phyloP scores from a whole-genome alignment of 2,329 filamentous ascomycete genomes.

The Calonectria hongkongensis region DNA sequence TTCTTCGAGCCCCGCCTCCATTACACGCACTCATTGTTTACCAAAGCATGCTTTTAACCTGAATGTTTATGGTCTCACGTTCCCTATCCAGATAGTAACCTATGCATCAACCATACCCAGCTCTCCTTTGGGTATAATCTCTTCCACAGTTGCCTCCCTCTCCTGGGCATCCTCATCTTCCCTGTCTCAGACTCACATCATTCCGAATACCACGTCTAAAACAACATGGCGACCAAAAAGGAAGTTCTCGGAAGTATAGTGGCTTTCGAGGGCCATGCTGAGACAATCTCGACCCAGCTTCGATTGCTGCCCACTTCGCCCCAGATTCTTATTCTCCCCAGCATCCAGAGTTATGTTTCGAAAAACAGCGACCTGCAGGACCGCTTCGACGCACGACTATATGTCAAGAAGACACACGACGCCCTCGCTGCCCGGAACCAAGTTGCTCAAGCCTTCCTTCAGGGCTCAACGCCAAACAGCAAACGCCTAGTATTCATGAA shows the following conservation, averaged over 20 bases:
- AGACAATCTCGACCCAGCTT: constrained; percentile 75
- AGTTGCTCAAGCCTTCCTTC: constrained; percentile 71
- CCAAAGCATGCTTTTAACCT: constrained; percentile 40
- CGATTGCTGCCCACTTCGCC: constrained; percentile 75
- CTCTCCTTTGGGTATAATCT: constrained; percentile 41
- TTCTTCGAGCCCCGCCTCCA: constrained; percentile 31
- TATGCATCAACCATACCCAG: constrained; percentile 39
- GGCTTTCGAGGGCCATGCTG: constrained; percentile 75
- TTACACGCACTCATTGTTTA: constrained; percentile 21
- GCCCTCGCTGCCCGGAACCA: constrained; percentile 68
- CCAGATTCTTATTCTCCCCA: constrained; percentile 75
- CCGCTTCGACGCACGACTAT: constrained; percentile 57
- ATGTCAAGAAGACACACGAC: constrained; percentile 71
- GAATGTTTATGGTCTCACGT: constrained; percentile 41
- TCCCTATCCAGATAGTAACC: constrained; percentile 34
- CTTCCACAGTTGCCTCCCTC: constrained; percentile 38
- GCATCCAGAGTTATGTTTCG: constrained; percentile 68
- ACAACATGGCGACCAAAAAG: constrained; percentile 53
- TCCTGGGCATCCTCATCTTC: constrained; percentile 23
- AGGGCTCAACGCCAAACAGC: constrained; percentile 64
- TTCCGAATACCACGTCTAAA: constrained; percentile 43
- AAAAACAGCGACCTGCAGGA: constrained; percentile 52
- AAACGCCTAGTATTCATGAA: constrained; percentile 77
- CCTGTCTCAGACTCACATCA: constrained; percentile 33
- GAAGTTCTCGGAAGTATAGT: constrained; percentile 70